A percentile compares a stretch with the other conserved stretches of the same genome.
Conservation (phyloP, 2,329 filamentous ascomycete genomes). For the Aplosporella prunicola region DNA sequence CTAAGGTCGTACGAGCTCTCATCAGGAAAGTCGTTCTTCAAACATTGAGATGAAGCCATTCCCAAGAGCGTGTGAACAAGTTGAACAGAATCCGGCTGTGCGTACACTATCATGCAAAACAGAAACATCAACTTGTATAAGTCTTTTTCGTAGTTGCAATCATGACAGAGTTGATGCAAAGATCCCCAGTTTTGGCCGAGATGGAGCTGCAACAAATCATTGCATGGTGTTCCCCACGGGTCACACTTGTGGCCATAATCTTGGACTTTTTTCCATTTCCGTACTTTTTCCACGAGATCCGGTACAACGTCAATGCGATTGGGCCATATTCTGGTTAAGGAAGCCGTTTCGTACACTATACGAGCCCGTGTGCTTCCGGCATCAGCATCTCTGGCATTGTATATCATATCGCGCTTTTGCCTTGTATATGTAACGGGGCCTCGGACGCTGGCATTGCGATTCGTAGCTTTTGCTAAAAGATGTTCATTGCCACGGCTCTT, state of each 20-base stretch:
- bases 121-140: not conserved
- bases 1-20: not conserved
- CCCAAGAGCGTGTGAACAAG: not conserved
- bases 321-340: slow-evolving; percentile 10
- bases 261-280: not conserved
- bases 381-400: slow-evolving; percentile 12
- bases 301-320: not conserved
- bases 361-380: slow-evolving; percentile 10
- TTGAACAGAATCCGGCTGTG: not conserved
- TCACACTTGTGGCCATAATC: not conserved
- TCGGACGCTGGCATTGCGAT: slow-evolving; percentile 22
- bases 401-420: slow-evolving; percentile 4
- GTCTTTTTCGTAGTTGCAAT: not conserved
- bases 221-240: not conserved
- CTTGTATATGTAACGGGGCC: slow-evolving; percentile 26
- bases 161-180: slow-evolving; percentile 1
- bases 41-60: not conserved
- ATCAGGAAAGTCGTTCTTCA: not conserved
- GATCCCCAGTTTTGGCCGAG: not conserved
- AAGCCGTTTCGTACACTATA: slow-evolving; percentile 13
- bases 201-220: not conserved
- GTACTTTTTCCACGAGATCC: not conserved
- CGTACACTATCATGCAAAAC: not conserved
- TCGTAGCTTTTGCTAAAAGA: slow-evolving; percentile 21
- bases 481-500: slow-evolving; percentile 17